phyloP scores from a whole-genome alignment of 2,329 filamentous ascomycete genomes.

The Verticillium dahliae region DNA sequence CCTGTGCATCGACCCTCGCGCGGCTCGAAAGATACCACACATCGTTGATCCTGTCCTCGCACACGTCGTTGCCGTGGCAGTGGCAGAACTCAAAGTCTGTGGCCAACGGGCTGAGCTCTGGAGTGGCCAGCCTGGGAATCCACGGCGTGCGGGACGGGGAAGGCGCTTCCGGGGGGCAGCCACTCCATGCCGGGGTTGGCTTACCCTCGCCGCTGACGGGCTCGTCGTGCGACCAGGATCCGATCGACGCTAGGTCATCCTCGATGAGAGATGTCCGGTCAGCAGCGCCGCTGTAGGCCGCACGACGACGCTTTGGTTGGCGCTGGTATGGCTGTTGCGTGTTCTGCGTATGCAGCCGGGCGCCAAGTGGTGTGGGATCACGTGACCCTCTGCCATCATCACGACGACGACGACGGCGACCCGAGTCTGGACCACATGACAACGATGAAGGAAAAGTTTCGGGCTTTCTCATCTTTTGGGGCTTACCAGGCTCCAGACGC shows the following conservation, averaged over 20 bases:
- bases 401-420: not conserved
- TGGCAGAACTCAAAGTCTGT: conserved; percentile 10
- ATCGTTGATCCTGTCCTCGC: conserved; percentile 9
- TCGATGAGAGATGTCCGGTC: not conserved
- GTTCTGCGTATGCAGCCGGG: not conserved
- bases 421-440: not conserved
- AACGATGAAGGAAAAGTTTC: not conserved
- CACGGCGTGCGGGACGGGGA: conserved; percentile 3
- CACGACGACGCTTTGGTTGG: not conserved
- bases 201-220: not conserved
- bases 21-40: conserved; percentile 8
- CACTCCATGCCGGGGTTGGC: not conserved
- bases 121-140: conserved; percentile 7
- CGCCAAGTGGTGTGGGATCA: not conserved
- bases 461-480: not conserved
- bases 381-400: not conserved
- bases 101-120: conserved; percentile 8
- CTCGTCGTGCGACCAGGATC: not conserved
- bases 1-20: conserved; percentile 3
- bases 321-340: not conserved
- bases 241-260: not conserved
- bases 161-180: not conserved
- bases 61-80: conserved; percentile 5
- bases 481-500: not conserved
- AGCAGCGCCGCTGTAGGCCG: not conserved